phyloP scores from a whole-genome alignment of 129 eudicot genomes.

The Flaveria trinervia region DNA sequence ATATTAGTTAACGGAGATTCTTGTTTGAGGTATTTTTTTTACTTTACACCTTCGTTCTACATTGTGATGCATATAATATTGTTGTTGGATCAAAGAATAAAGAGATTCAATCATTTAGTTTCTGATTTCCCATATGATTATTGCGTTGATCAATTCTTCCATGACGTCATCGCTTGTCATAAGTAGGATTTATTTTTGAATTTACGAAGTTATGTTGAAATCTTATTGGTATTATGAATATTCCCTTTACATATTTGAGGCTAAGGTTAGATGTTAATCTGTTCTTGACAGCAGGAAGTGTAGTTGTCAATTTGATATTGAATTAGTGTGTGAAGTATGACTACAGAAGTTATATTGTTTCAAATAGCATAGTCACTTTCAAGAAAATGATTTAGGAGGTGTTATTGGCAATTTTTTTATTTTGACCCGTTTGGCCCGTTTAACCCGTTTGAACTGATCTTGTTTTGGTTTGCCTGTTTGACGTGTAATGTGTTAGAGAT shows the following conservation, averaged over 20 bases:
- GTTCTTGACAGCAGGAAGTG: background rate
- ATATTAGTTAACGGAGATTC: background rate
- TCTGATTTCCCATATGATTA: background rate
- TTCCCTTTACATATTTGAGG: background rate
- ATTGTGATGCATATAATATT: background rate
- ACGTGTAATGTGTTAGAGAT: conserved; percentile 10
- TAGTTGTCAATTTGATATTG: background rate
- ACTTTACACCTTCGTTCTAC: background rate
- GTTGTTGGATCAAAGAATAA: background rate
- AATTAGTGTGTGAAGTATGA: background rate
- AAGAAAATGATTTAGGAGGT: background rate
- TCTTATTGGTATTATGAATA: background rate
- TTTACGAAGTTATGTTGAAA: background rate
- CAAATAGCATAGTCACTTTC: background rate
- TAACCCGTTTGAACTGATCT: background rate
- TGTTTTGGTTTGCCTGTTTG: background rate
- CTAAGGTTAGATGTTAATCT: background rate
- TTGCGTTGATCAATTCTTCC: background rate
- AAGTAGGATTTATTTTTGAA: background rate
- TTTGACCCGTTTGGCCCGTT: background rate
- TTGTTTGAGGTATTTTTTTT: conserved; percentile 16
- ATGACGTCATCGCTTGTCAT: background rate
- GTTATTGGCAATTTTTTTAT: background rate
- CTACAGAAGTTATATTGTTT: too few species aligned
- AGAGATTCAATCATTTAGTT: background rate